Evolutionary conservation across 108 stramenopile genomes (phyloP).

Genomic region (Nitzschia putrida): DNA sequence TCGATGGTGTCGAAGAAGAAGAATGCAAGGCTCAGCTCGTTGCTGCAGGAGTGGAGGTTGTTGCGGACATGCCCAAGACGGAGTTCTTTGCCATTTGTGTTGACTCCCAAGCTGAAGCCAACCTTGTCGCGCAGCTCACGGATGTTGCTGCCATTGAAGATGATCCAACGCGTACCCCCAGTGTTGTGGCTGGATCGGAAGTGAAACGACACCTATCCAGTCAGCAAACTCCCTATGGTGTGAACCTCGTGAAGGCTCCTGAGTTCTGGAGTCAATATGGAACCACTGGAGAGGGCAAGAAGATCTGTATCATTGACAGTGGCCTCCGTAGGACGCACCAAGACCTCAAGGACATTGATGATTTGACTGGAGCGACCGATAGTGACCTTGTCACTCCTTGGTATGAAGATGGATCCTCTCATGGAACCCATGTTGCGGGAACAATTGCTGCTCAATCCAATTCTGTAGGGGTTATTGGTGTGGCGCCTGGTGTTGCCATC

Average conservation of each 20-base stretch:
- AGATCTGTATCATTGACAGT: conserved; percentile 63
- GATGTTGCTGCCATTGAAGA: conserved; percentile 11
- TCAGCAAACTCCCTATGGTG: conserved; percentile 13
- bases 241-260: conserved; percentile 26
- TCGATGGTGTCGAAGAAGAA: conserved; percentile 10
- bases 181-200: conserved; percentile 3
- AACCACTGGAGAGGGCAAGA: conserved; percentile 16
- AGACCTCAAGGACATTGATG: conserved; percentile 31
- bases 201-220: not conserved
- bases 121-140: conserved; percentile 5
- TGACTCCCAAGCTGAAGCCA: not conserved
- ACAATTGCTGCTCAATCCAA: conserved; percentile 61
- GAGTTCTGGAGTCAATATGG: conserved; percentile 19
- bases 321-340: conserved; percentile 40
- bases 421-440: conserved; percentile 65
- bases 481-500: conserved; percentile 37
- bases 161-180: not conserved
- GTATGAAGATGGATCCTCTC: conserved; percentile 20
- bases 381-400: conserved; percentile 10
- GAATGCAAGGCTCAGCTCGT: not conserved
- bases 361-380: not conserved
- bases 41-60: conserved; percentile 3
- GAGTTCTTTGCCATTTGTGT: conserved; percentile 16
- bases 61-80: conserved; percentile 13
- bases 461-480: conserved; percentile 54